A percentile compares a stretch with the other conserved stretches of the same genome.
These are phyloP conservation scores for Lotus japonicus DNA, from an alignment of 306 rosid genomes.

Conservation along the genomic window DNA sequence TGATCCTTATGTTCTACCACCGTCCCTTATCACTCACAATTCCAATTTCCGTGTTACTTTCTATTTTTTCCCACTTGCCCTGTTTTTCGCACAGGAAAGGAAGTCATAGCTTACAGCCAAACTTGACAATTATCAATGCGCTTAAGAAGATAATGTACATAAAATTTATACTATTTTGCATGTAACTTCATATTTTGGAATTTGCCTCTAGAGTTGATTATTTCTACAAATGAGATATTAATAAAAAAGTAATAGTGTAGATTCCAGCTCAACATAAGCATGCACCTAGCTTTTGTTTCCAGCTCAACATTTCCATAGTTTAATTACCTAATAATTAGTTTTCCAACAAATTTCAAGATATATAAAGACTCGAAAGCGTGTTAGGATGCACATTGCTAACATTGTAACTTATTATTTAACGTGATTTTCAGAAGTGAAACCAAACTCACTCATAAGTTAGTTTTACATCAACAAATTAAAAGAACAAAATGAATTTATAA, in stretches of 20 bases:
- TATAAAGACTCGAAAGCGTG: too few relatives aligned
- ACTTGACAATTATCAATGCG: neutral
- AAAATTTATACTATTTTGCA: neutral
- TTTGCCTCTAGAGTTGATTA: too few relatives aligned
- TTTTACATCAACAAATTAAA: neutral
- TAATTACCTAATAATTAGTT: too few relatives aligned
- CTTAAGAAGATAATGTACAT: neutral
- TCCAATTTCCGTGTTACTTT: conserved; percentile 18
- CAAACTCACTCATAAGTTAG: neutral
- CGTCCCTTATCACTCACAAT: neutral
- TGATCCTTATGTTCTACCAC: neutral
- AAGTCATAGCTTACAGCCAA: conserved; percentile 14
- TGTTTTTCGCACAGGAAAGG: neutral
- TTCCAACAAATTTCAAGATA: too few relatives aligned
- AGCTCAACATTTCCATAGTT: too few relatives aligned
- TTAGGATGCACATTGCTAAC: too few relatives aligned
- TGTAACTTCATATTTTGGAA: neutral
- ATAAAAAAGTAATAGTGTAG: too few relatives aligned
- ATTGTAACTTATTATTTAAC: too few relatives aligned
- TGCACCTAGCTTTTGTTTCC: too few relatives aligned
- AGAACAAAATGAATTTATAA: neutral
- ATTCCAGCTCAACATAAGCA: too few relatives aligned
- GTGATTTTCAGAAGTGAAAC: too few relatives aligned
- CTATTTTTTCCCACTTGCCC: neutral
- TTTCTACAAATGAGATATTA: too few relatives aligned